Conservation (phyloP, 768 basidiomycete species). For the Aureoboletus auriporus region DNA sequence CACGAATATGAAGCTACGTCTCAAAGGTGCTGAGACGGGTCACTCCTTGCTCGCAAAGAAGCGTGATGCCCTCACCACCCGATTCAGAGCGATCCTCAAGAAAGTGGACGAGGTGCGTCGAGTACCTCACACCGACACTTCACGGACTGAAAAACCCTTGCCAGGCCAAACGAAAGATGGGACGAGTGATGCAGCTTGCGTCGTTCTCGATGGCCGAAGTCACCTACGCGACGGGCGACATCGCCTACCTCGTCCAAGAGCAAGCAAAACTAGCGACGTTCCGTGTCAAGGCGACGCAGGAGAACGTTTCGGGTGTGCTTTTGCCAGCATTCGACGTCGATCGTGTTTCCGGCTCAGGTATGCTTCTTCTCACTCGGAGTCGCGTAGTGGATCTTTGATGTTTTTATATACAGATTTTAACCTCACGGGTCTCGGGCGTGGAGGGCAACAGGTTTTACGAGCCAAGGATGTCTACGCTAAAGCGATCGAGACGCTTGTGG, state of each 20-base stretch:
- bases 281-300: constrained; percentile 90
- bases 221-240: constrained; percentile 96
- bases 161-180: constrained; percentile 99
- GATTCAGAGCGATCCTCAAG: constrained; percentile 89
- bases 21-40: constrained; percentile 92
- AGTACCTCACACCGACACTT: neutral
- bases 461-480: constrained; percentile 98
- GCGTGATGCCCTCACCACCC: constrained; percentile 90
- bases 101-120: constrained; percentile 93
- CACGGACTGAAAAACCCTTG: constrained; percentile 13
- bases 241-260: constrained; percentile 96
- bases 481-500: constrained; percentile 94
- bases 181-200: constrained; percentile 95
- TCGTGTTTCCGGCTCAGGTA: constrained; percentile 80
- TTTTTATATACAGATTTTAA: constrained; percentile 72
- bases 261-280: constrained; percentile 89
- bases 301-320: constrained; percentile 97
- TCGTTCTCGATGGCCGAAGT: constrained; percentile 99
- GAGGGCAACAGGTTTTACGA: constrained; percentile 92
- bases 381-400: constrained; percentile 1
- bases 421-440: constrained; percentile 92
- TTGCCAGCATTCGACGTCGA: constrained; percentile 94
- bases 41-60: constrained; percentile 97
- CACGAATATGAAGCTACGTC: constrained; percentile 83
- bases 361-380: constrained; percentile 2